These are phyloP conservation scores for Colletotrichum costaricense DNA, from an alignment of 2,329 filamentous ascomycete genomes.

Conservation along the genomic window DNA sequence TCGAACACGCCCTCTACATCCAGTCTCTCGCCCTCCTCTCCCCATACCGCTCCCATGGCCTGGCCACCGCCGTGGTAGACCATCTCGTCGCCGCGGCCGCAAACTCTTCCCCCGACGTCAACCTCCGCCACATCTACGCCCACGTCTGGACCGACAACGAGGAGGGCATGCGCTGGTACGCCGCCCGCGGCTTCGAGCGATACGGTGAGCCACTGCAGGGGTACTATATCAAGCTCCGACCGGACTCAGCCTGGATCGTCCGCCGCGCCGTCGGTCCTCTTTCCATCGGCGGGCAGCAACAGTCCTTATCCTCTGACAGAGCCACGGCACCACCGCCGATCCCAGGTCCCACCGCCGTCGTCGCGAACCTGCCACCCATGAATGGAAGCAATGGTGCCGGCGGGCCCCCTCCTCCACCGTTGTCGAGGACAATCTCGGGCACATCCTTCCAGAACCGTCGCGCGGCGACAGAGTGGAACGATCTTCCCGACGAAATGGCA, in stretches of 20 bases:
- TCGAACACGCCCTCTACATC: conserved; percentile 68
- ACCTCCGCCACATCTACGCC: conserved; percentile 64
- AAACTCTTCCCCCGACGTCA: conserved; percentile 46
- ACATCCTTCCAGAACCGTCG: conserved; percentile 69
- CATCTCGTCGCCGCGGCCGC: conserved; percentile 58
- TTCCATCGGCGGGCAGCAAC: conserved; percentile 35
- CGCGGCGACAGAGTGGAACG: conserved; percentile 74
- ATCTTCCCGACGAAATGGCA: conserved; percentile 70
- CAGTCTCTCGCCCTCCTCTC: conserved; percentile 72
- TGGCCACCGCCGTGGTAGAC: conserved; percentile 68
- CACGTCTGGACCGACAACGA: conserved; percentile 77
- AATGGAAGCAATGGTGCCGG: conserved; percentile 5
- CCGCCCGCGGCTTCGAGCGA: conserved; percentile 64
- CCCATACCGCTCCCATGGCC: conserved; percentile 70
- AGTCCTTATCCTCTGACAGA: conserved; percentile 6
- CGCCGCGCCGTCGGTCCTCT: conserved; percentile 53
- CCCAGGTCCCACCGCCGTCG: conserved; percentile 43
- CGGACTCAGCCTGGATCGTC: conserved; percentile 71
- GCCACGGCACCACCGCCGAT: conserved; percentile 30
- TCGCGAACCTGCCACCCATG: conserved; percentile 45
- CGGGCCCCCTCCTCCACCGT: conserved; percentile 34
- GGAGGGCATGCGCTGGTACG: conserved; percentile 73
- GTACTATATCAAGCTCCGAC: conserved; percentile 73
- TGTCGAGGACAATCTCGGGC: conserved; percentile 41
- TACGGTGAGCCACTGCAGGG: conserved; percentile 60